phyloP scores from a whole-genome alignment of 352 stramenopile species.

The Aphanomyces stellatus region DNA sequence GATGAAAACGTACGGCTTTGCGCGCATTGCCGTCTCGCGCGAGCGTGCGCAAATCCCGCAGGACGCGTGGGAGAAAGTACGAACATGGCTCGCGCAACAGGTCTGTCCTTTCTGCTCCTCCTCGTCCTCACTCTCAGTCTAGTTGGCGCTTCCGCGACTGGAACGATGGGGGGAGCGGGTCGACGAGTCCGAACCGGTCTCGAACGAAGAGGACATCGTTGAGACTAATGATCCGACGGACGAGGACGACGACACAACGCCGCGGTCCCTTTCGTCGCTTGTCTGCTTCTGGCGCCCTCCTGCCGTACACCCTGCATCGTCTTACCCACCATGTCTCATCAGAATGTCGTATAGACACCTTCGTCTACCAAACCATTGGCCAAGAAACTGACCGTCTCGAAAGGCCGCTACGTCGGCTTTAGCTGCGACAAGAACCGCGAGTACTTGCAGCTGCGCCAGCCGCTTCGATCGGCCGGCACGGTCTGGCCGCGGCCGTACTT shows the following conservation, averaged over 20 bases:
- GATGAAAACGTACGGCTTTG: conserved; percentile 67
- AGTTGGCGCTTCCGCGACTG: conserved; percentile 32
- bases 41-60: conserved; percentile 52
- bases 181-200: conserved; percentile 28
- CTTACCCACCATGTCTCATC: neutral
- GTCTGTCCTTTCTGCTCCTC: neutral
- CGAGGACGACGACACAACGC: neutral
- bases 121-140: neutral
- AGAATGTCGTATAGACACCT: too few relatives aligned
- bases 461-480: conserved; percentile 52
- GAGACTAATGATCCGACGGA: neutral
- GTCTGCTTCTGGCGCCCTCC: neutral
- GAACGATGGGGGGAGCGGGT: conserved; percentile 65
- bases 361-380: conserved; percentile 11
- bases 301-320: too few relatives aligned
- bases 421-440: conserved; percentile 60
- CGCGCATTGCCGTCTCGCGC: conserved; percentile 46
- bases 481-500: conserved; percentile 73
- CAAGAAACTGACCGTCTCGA: conserved; percentile 42
- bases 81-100: conserved; percentile 50
- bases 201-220: neutral
- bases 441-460: conserved; percentile 65
- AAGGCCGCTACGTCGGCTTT: conserved; percentile 66
- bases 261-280: conserved; percentile 4
- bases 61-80: conserved; percentile 46